phyloP scores from a whole-genome alignment of 192 early-diverging fungal genomes.

The Thamnidium elegans region DNA sequence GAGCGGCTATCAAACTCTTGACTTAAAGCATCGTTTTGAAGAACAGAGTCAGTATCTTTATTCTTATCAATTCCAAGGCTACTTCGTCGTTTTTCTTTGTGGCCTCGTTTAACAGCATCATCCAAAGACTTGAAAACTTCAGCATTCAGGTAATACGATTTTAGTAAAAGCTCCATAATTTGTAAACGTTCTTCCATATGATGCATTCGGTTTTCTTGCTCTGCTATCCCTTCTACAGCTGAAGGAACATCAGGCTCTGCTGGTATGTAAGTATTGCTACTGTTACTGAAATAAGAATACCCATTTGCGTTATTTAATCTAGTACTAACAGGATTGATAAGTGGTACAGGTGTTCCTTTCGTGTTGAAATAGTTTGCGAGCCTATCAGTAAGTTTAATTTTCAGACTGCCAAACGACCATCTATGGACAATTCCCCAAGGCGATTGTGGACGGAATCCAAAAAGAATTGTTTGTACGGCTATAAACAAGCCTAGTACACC shows the following conservation, averaged over 20 bases:
- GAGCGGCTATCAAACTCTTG: no score
- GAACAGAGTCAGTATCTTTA: no score
- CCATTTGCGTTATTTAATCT: not conserved
- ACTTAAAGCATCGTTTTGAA: no score
- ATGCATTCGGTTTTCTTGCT: not conserved
- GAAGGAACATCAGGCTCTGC: not conserved
- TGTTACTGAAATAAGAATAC: not conserved
- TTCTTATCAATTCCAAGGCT: no score
- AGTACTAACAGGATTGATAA: not conserved
- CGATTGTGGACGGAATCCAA: slow-evolving; percentile 17
- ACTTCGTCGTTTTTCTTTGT: not conserved
- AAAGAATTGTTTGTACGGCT: slow-evolving; percentile 7
- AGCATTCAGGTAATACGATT: slow-evolving; percentile 12
- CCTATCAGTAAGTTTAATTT: not conserved
- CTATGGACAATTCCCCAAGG: slow-evolving; percentile 20
- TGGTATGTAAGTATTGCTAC: not conserved
- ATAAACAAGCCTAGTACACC: slow-evolving; percentile 14
- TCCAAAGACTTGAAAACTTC: slow-evolving; percentile 5
- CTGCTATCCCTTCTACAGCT: not conserved
- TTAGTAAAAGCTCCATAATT: slow-evolving; percentile 8
- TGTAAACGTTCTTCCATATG: slow-evolving; percentile 18
- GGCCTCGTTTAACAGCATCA: not conserved
- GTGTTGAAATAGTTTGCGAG: not conserved
- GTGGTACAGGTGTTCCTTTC: not conserved
- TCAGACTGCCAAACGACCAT: slow-evolving; percentile 8